Base-by-base conservation (phyloP, 768 basidiomycete genomes). In the Rhizopogon vesiculosus region DNA sequence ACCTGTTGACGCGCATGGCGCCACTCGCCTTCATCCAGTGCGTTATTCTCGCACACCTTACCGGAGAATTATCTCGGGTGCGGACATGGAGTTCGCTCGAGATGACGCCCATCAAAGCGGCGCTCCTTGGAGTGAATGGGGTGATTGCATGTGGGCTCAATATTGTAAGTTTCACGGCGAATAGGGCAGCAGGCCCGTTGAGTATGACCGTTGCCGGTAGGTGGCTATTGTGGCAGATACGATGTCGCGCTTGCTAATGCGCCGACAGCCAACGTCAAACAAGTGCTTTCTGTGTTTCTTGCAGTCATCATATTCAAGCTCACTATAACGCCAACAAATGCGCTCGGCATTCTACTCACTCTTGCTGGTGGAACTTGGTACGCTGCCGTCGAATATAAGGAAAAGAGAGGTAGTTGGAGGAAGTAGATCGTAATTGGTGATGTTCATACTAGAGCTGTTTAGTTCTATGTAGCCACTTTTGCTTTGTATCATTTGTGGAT, bases 161-260 rank as follows among this genome's bases (percentile, higher is more conserved):
- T 63, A 84, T 98, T 2, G 91, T 97, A 55, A 91, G 89, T 67
- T 97, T 99, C 66, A 91, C 90, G 41, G 91, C 97, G n/a, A 99
- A 98, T 73, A 87, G 87, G 70, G 86, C 89, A 66, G 86, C 92
- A 0, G 93, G 94, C 2, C 86, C 93, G 12, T 67, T 96, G 59
- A 89, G 87, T 45, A 96, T 95, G 89, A 91, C 89, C 9, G 93
- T 96, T 45, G 91, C 92, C 57, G 88, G 87, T 90, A 57, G 54
- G 83, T 76, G 51, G 22, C 48, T 0, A n/a, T 33, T 29, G 18
- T 25, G 50, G 22, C 13, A 38, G 5, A 35, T 9, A 16, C 19
- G 1, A 33, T 25, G 13, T 12, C 3, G 3, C 39, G 19, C 18
- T 38, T 52, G 38, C 62, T 59, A 45, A 65, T 53, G n/a, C 33